Base-by-base conservation (phyloP, 1,284 basidiomycete genomes). In the Kalmanozyma brasiliensis region DNA sequence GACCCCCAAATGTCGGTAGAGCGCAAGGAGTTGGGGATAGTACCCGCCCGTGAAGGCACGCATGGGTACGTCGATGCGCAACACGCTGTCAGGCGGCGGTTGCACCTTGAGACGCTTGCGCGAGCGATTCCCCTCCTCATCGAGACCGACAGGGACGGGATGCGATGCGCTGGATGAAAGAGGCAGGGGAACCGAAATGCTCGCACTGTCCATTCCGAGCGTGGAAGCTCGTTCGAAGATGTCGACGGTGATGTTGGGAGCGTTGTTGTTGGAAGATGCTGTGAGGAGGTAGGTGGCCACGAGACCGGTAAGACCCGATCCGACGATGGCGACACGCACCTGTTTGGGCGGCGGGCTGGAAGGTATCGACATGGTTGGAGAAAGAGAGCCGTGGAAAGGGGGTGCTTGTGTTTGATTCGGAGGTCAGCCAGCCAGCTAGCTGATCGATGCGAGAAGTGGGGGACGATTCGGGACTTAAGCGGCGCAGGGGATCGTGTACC, bases 211-310 rank as follows among this genome's bases (percentile, higher is more conserved):
- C 73, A 81, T 74, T 16, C 79, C 79, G 2, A 81, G 62, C 17
- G 49, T 59, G 10, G 43, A 17, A n/a, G 70, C 65, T 2, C 73
- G 51, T 55, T 81, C 79, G 37, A 80, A 78, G 33, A 81, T 52
- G 22, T 76, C 63, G 17, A 78, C 52, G 13, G 22, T 47, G 26
- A 55, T 46, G 6, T 26, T 37, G 16, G 42, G 36, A 2, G 32
- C 22, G 13, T 34, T n/a, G 34, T 33, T 11, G 9, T 40, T 14
- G 6, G 29, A 8, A 22, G 90, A 79, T 24, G 84, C 62, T 3
- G 86, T 84, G 48, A 95, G 87, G 88, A 92, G 94, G 82, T 92
- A 94, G 1, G 93, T 91, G 9, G 93, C 91, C 11, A 90, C 89
- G 10, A 88, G 88, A 3, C 93, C 94, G 8, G 87, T 91, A 8